phyloP scores from a whole-genome alignment of 1,284 basidiomycete genomes.

The Ceratobasidium papillatum region DNA sequence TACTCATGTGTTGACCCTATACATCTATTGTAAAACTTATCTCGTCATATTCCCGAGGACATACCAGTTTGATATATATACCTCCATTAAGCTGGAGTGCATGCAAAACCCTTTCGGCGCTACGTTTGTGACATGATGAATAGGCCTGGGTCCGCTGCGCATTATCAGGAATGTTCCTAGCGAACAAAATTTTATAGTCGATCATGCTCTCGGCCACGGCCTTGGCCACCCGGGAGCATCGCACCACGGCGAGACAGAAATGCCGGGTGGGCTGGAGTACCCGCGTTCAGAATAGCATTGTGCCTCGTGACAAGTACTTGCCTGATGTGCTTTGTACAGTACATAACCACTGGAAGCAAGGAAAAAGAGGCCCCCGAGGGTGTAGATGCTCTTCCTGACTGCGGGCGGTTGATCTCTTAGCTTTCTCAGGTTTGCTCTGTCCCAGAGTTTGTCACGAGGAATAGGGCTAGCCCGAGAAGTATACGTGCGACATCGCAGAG shows the following conservation, averaged over 20 bases:
- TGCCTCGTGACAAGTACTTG: constrained; percentile 10
- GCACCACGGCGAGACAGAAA: constrained; percentile 57
- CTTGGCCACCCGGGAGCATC: constrained; percentile 69
- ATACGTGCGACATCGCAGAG: constrained; percentile 2
- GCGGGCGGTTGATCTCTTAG: neutral
- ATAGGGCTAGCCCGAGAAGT: neutral
- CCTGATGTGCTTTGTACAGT: constrained; percentile 33
- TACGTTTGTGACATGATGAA: constrained; percentile 82
- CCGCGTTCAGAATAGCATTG: neutral
- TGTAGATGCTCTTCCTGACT: constrained; percentile 31
- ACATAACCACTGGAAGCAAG: constrained; percentile 34
- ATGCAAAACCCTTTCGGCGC: constrained; percentile 77
- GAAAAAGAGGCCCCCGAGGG: constrained; percentile 29
- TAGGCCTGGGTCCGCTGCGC: constrained; percentile 63
- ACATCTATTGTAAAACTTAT: constrained; percentile 47
- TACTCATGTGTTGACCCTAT: constrained; percentile 81
- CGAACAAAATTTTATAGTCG: constrained; percentile 87
- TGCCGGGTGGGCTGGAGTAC: constrained; percentile 52
- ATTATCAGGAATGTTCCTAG: constrained; percentile 52
- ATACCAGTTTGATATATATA: constrained; percentile 84
- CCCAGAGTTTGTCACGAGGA: constrained; percentile 15
- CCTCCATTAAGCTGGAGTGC: constrained; percentile 91
- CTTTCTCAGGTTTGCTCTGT: constrained; percentile 3
- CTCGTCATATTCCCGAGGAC: neutral
- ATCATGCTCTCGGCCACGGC: constrained; percentile 63